Base-by-base conservation (phyloP, 148 eudicot genomes). In the Limonium bicolor region DNA sequence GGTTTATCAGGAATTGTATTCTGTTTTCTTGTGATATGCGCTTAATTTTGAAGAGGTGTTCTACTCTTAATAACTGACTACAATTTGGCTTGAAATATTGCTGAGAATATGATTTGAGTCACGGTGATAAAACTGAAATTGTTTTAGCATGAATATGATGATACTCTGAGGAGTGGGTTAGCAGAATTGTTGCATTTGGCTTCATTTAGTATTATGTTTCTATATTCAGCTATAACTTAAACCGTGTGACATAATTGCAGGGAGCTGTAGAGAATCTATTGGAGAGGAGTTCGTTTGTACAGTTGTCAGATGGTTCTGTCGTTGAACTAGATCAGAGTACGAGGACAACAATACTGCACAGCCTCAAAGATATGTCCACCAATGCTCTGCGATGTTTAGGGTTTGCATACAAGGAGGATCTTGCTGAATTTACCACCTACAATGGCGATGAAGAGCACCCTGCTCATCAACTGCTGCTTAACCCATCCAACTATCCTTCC, bases 201-300 rank as follows among this genome's bases (percentile, higher is more conserved):
- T n/a, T n/a, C n/a, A n/a, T n/a, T n/a, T n/a, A n/a, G n/a, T n/a
- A n/a, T n/a, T n/a, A n/a, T n/a, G n/a, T n/a, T n/a, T n/a, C n/a
- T n/a, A n/a, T n/a, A n/a, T n/a, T n/a, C n/a, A n/a, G n/a, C n/a
- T n/a, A n/a, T n/a, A n/a, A n/a, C n/a, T n/a, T n/a, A n/a, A n/a
- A n/a, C n/a, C n/a, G n/a, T n/a, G n/a, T 50, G 20, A 8, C 2
- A 9, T 10, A 16, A 3, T 35, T 20, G 6, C 48, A 57, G 62
- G 65, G 65, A 36, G 65, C 65, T 3, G 65, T 60, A 18, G 65
- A 60, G 38, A 60, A 53, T 38, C 13, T 60, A 30, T 29, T 60
- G 53, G 65, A 60, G 27, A 30, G 65, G 27, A 53, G 65, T 41
- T 26, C 53, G 15, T 53, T 17, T 17, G 51, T 60, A 6, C 65